phyloP scores from a whole-genome alignment of 148 eudicot species.

The Hydrangea macrophylla region DNA sequence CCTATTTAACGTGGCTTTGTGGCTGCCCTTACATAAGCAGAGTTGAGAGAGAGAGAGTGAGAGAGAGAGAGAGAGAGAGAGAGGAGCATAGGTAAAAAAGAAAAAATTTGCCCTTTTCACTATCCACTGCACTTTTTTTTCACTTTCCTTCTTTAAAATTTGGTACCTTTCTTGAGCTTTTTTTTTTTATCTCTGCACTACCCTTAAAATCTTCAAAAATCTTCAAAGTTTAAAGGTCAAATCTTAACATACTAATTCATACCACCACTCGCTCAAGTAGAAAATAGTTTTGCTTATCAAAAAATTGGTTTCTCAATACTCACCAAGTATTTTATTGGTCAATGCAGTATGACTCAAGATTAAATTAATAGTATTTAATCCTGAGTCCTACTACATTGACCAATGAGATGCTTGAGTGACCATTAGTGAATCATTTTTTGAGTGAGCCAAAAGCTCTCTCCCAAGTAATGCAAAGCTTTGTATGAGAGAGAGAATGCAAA shows the following conservation, averaged over 20 bases:
- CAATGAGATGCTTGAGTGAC: no score
- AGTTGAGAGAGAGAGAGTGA: background rate
- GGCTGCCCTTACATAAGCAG: background rate
- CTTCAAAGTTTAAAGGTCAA: constrained; percentile 45
- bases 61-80: constrained; percentile 5
- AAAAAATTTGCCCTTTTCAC: background rate
- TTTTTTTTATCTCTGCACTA: background rate
- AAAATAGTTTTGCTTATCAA: no score
- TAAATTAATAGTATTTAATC: no score
- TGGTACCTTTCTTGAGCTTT: constrained; percentile 13
- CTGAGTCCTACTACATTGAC: no score
- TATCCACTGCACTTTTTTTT: background rate
- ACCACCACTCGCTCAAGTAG: constrained; percentile 40
- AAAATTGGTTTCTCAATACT: no score
- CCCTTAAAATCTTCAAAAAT: constrained; percentile 47
- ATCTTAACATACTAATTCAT: constrained; percentile 58
- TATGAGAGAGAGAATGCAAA: background rate
- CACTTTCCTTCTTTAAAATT: background rate
- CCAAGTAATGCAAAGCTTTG: no score
- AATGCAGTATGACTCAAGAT: no score
- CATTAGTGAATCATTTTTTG: no score
- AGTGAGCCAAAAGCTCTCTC: no score
- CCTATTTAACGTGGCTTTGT: background rate
- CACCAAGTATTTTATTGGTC: no score
- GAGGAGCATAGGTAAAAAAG: background rate